Percentiles rank a stretch among this genome's conserved stretches.
phyloP scores from a whole-genome alignment of 202 grass and related monocot genomes.

The Panicum virgatum region DNA sequence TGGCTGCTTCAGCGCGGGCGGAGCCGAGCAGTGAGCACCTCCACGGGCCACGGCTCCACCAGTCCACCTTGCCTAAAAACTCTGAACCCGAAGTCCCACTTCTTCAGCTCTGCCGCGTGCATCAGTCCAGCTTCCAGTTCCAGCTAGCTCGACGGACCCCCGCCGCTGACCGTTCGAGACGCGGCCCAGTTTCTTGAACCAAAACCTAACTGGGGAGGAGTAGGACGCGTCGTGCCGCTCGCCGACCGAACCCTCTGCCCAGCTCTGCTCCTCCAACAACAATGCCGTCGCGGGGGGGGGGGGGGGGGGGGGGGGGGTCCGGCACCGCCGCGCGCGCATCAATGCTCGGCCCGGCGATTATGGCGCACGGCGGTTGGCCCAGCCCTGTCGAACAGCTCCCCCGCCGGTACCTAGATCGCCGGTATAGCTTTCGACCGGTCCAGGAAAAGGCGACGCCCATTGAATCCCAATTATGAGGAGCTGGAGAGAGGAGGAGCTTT shows the following conservation, averaged over 20 bases:
- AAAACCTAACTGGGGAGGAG: background rate
- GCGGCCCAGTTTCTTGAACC: background rate
- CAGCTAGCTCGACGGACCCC: background rate
- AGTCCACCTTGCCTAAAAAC: no score
- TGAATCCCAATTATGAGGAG: no score
- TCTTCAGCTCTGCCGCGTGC: background rate
- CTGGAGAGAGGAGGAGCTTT: background rate
- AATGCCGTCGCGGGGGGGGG: background rate
- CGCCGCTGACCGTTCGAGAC: background rate
- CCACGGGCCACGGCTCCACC: no score
- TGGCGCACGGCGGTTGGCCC: conserved; percentile 45
- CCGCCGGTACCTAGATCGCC: background rate
- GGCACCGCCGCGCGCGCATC: conserved; percentile 22
- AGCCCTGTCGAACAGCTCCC: conserved; percentile 37
- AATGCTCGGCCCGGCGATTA: conserved; percentile 29
- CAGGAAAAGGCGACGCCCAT: conserved; percentile 32
- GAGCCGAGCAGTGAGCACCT: no score
- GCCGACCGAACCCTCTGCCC: background rate
- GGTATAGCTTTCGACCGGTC: background rate
- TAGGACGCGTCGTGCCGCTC: background rate
- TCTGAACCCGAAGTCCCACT: background rate
- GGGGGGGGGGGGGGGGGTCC: no score
- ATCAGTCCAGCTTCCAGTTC: no score
- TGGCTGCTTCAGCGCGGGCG: no score
- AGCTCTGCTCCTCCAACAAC: background rate